Evolutionary conservation across 352 stramenopile species (phyloP).

Genomic region (Pythium guiyangense): DNA sequence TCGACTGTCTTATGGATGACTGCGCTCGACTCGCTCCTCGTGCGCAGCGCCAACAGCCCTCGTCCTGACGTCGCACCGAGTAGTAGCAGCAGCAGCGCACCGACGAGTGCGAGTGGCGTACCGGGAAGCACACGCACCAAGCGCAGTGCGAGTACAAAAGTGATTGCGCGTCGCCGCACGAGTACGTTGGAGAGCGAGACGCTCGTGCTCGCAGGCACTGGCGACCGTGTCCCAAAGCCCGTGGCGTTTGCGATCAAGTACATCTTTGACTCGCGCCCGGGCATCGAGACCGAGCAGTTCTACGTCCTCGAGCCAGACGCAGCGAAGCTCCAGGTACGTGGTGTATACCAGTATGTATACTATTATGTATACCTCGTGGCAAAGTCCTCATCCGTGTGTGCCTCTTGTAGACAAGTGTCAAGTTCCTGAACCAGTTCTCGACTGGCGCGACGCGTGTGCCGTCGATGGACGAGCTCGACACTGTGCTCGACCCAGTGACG

Average conservation of each 20-base stretch:
- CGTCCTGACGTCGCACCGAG: slow-evolving; percentile 33
- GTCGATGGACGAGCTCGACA: slow-evolving; percentile 54
- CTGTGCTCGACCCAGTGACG: slow-evolving; percentile 48
- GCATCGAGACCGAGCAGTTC: slow-evolving; percentile 71
- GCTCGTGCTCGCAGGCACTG: slow-evolving; percentile 29
- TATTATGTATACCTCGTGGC: background rate
- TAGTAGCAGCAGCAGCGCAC: slow-evolving; percentile 8
- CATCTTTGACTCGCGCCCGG: slow-evolving; percentile 76
- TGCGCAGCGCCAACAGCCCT: slow-evolving; percentile 74
- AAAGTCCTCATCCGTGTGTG: background rate
- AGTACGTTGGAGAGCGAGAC: slow-evolving; percentile 46
- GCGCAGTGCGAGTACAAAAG: slow-evolving; percentile 11
- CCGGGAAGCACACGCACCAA: background rate
- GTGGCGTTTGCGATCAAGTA: slow-evolving; percentile 70
- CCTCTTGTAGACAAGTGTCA: slow-evolving; percentile 23
- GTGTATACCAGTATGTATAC: background rate
- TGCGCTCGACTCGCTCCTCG: slow-evolving; percentile 66
- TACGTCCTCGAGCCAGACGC: slow-evolving; percentile 55
- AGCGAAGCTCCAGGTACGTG: slow-evolving; percentile 47
- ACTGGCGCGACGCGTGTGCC: slow-evolving; percentile 34
- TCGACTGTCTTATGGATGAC: slow-evolving; percentile 68
- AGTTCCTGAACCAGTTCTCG: slow-evolving; percentile 66
- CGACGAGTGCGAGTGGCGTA: background rate
- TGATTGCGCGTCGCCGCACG: slow-evolving; percentile 27
- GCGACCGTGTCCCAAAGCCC: slow-evolving; percentile 49